These are phyloP conservation scores for Ailanthus altissimus DNA, from an alignment of 345 rosid species.

Conservation along the genomic window DNA sequence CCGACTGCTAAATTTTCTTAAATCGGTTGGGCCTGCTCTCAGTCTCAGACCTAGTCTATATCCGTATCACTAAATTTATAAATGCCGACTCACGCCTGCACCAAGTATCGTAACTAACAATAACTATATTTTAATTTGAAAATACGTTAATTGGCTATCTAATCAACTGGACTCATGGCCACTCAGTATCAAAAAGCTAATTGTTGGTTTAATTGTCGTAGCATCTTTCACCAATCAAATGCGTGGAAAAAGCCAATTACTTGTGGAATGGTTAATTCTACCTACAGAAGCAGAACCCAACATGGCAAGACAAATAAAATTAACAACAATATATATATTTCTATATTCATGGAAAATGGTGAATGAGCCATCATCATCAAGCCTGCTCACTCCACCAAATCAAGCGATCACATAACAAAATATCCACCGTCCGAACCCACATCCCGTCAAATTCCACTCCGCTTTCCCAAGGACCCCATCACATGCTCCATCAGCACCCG, in stretches of 20 bases:
- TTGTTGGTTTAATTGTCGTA: no score
- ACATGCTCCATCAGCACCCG: slow-evolving; percentile 21
- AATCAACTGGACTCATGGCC: neutral
- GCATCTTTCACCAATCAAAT: slow-evolving; percentile 8
- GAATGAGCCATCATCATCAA: slow-evolving; percentile 34
- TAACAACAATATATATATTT: neutral
- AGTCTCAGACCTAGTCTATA: no score
- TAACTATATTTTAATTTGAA: no score
- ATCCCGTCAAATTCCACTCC: neutral
- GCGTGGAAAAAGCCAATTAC: neutral
- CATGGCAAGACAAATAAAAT: neutral
- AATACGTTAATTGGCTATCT: neutral
- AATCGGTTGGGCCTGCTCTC: no score
- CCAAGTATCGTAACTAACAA: neutral
- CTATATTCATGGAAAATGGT: slow-evolving; percentile 27
- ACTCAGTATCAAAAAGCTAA: neutral
- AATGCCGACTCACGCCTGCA: neutral
- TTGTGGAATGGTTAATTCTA: slow-evolving; percentile 21
- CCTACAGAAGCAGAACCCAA: neutral
- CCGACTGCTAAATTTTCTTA: neutral
- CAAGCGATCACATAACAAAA: neutral
- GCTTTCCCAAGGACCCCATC: neutral
- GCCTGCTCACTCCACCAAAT: slow-evolving; percentile 18
- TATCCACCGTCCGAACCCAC: slow-evolving; percentile 25
- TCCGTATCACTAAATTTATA: neutral